These are phyloP conservation scores for Anacardium occidentale DNA, from an alignment of 345 rosid species.

Conservation along the genomic window DNA sequence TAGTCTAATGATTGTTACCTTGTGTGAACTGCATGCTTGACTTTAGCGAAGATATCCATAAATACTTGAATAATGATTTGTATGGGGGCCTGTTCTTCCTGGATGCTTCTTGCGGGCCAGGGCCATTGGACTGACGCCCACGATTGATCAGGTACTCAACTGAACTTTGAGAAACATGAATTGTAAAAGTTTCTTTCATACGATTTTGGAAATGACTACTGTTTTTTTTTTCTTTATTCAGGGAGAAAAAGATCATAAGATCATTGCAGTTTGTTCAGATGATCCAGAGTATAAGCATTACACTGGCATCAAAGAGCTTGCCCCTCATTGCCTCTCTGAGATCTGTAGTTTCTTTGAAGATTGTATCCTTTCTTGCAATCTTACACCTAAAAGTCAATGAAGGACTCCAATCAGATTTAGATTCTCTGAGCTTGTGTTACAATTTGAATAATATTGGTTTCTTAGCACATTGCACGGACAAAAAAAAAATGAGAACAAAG, in stretches of 20 bases:
- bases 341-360: slow-evolving; percentile 97
- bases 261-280: slow-evolving; percentile 95
- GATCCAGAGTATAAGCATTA: slow-evolving; percentile 96
- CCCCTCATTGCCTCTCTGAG: slow-evolving; percentile 94
- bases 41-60: not conserved
- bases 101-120: slow-evolving; percentile 93
- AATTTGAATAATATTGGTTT: not conserved
- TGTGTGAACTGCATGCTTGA: slow-evolving; percentile 9
- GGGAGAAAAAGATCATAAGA: slow-evolving; percentile 99
- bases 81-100: slow-evolving; percentile 93
- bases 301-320: slow-evolving; percentile 77
- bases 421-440: not conserved
- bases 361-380: slow-evolving; percentile 55
- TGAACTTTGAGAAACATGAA: not conserved
- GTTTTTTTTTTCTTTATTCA: slow-evolving; percentile 19
- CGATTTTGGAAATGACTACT: slow-evolving; percentile 11
- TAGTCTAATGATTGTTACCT: not conserved
- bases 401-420: not conserved
- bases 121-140: slow-evolving; percentile 97
- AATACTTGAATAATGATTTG: slow-evolving; percentile 11
- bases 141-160: slow-evolving; percentile 83
- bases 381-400: not conserved
- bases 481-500: slow-evolving; percentile 98
- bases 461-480: slow-evolving; percentile 45
- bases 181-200: not conserved